These are phyloP conservation scores for Microascus cirrosus DNA, from an alignment of 2,329 filamentous ascomycete genomes.

Conservation along the genomic window DNA sequence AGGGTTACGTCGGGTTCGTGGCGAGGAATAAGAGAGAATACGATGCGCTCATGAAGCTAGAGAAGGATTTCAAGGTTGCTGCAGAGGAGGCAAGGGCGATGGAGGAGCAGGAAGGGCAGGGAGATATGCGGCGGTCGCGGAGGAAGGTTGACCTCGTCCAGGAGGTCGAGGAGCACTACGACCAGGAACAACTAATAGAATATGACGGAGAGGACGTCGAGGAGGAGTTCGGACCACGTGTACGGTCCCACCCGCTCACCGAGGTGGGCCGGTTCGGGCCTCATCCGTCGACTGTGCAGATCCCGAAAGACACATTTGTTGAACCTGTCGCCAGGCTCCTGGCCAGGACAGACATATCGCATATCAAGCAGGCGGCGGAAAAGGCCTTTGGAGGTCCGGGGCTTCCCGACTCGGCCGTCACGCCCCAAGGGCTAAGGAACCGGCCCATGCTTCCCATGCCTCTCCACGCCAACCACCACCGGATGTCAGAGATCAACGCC, in stretches of 20 bases:
- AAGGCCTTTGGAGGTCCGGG: constrained; percentile 64
- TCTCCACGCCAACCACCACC: constrained; percentile 49
- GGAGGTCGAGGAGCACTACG: constrained; percentile 17
- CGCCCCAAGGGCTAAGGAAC: constrained; percentile 44
- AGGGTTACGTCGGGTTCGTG: constrained; percentile 31
- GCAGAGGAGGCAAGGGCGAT: constrained; percentile 23
- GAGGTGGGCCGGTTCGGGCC: constrained; percentile 63
- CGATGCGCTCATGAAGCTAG: constrained; percentile 40
- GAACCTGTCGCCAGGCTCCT: constrained; percentile 61
- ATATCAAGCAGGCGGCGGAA: constrained; percentile 63
- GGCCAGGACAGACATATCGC: constrained; percentile 56
- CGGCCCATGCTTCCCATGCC: constrained; percentile 54
- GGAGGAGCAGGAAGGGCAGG: constrained; percentile 17
- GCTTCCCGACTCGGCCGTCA: constrained; percentile 67
- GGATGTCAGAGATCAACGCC: constrained; percentile 65
- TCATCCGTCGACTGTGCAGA: constrained; percentile 59
- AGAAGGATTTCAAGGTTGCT: constrained; percentile 43
- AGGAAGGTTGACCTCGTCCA: constrained; percentile 15
- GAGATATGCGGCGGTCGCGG: constrained; percentile 8
- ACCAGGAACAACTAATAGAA: constrained; percentile 16
- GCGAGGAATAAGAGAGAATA: constrained; percentile 45
- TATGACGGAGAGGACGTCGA: constrained; percentile 23
- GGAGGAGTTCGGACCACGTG: constrained; percentile 17
- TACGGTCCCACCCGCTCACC: constrained; percentile 64
- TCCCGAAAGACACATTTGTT: constrained; percentile 61